Evolutionary conservation across 257 asterid genomes (phyloP).

Genomic region (Nicotiana undulata): DNA sequence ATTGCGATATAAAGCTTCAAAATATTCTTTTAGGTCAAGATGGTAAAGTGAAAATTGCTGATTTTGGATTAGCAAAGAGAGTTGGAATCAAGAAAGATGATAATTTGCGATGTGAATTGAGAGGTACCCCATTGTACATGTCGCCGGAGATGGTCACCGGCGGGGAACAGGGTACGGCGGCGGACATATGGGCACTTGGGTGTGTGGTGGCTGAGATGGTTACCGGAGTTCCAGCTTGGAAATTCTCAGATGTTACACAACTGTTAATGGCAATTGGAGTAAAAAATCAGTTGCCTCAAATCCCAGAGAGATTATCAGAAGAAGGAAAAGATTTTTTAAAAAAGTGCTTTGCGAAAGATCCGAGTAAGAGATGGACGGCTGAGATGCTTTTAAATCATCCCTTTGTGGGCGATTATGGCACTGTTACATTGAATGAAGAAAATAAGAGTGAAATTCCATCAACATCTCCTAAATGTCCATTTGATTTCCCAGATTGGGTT

Average conservation of each 20-base stretch:
- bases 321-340: slow-evolving; percentile 61
- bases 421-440: slow-evolving; percentile 7
- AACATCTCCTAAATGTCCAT: slow-evolving; percentile 62
- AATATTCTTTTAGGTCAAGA: slow-evolving; percentile 45
- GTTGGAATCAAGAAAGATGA: slow-evolving; percentile 7
- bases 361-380: slow-evolving; percentile 78
- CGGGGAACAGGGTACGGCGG: slow-evolving; percentile 54
- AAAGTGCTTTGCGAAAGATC: slow-evolving; percentile 59
- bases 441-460: slow-evolving; percentile 2
- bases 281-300: slow-evolving; percentile 50
- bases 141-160: slow-evolving; percentile 79
- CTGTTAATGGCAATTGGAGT: slow-evolving; percentile 58
- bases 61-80: slow-evolving; percentile 75
- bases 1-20: slow-evolving; percentile 82
- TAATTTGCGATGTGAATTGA: slow-evolving; percentile 26
- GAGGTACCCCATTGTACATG: slow-evolving; percentile 96
- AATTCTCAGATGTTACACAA: slow-evolving; percentile 37
- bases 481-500: slow-evolving; percentile 62
- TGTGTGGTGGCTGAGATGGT: slow-evolving; percentile 73
- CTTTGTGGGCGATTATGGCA: slow-evolving; percentile 27
- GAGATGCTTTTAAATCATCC: slow-evolving; percentile 84
- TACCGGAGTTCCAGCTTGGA: slow-evolving; percentile 55
- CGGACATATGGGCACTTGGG: slow-evolving; percentile 86
- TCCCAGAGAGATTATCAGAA: slow-evolving; percentile 42
- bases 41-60: slow-evolving; percentile 54